Evolutionary conservation across 257 asterid genomes (phyloP), one percentile per base, ranked within the genome.

Genomic region (Solanum bulbocastanum): DNA sequence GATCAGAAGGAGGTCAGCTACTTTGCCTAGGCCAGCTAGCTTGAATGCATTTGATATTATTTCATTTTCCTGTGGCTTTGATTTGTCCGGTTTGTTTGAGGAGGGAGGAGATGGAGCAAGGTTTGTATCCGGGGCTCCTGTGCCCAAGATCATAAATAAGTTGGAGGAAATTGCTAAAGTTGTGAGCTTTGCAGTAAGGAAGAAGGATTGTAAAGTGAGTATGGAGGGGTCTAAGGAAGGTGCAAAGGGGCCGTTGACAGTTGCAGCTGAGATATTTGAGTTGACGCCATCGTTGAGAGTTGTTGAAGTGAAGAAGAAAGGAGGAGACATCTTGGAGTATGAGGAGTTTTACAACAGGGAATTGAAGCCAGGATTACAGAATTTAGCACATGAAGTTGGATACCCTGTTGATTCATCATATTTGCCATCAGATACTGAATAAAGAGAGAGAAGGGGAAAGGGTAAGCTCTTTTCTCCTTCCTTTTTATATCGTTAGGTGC

Each of bases 181-280:
- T 71, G 98, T 94, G 91, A 96, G 98, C 73, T 96, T 96, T 87
- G 86, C 96, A 8, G 98, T 96, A 87, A 93, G 99, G 93, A 96
- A 94, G 89, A 95, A 94, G 93, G 99, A 96, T 89, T 96, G 94
- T 87, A 93, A 94, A 86, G 97, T 96, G 90, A 95, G 94, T 71
- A 87, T 96, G 69, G 99, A 96, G 89, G 99, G 99, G 79, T 88
- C 95, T 22, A 93, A 92, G 89, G 93, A 96, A 69, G 98, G 99
- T 66, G 98, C 78, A n/a, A 96, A 93, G 90, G 99, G 99, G 37
- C 99, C 98, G n/a, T 89, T 95, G 90, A 92, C 98, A 15, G 92
- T 96, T 92, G 97, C 98, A 68, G 99, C 95, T 42, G 99, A 96
- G 94, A 93, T 96, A 87, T 96, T 96, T 85, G 99, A 96, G 88